Evolutionary conservation across 768 basidiomycete species (phyloP).

Genomic region (button mushroom (Agaricus bisporus)): DNA sequence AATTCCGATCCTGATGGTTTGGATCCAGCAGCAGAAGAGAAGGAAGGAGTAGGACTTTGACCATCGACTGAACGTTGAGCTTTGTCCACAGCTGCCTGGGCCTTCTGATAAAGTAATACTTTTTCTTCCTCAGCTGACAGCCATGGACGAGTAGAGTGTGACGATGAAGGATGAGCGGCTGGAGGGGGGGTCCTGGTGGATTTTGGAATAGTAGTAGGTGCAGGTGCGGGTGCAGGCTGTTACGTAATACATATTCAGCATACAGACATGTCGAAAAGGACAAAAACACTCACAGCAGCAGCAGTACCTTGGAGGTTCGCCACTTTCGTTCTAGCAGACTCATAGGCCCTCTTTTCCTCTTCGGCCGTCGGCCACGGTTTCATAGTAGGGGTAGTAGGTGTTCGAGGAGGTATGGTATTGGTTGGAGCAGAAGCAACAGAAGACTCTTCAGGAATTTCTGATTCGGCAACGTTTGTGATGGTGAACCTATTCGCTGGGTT

Average conservation of each 20-base stretch:
- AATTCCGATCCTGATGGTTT: conserved; percentile 11
- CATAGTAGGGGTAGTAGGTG: neutral
- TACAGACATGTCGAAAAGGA: neutral
- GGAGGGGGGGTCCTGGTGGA: conserved; percentile 13
- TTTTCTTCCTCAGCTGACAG: conserved; percentile 75
- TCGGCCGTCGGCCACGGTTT: conserved; percentile 46
- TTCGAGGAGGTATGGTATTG: conserved; percentile 9
- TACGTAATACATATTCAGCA: neutral
- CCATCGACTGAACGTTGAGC: conserved; percentile 37
- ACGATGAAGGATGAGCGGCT: conserved; percentile 13
- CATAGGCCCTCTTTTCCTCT: conserved; percentile 68
- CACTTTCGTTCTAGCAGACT: conserved; percentile 56
- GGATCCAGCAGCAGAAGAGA: neutral
- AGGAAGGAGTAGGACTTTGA: neutral
- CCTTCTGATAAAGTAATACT: conserved; percentile 57
- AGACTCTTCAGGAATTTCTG: conserved; percentile 9
- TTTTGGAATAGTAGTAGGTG: conserved; percentile 10
- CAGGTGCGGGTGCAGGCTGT: conserved; percentile 20
- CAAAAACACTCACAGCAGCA: conserved; percentile 24
- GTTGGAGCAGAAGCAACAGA: neutral
- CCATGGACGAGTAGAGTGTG: conserved; percentile 34
- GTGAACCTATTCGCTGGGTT: conserved; percentile 29
- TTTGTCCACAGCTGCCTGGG: conserved; percentile 58
- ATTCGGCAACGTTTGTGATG: conserved; percentile 29
- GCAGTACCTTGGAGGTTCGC: conserved; percentile 44